Base-by-base conservation (phyloP, 2,329 filamentous ascomycete species). In the Endoconidiophora polonica region DNA sequence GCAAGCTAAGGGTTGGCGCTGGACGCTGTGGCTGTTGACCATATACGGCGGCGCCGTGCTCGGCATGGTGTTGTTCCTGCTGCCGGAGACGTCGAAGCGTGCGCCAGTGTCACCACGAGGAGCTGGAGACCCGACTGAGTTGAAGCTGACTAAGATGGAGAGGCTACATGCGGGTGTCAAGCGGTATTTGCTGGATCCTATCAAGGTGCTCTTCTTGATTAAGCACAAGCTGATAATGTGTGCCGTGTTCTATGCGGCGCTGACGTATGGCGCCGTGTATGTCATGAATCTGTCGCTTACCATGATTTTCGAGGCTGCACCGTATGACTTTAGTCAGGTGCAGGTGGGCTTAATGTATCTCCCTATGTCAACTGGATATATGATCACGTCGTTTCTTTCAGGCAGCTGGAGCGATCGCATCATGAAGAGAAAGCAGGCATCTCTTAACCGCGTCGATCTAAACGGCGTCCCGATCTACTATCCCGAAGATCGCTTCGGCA, bases 401-500 rank as follows among this genome's bases (percentile, higher is more conserved):
- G 86, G 85, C 0, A 70, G 69, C 40, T 91, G 85, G 86, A 81
- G 84, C 57, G 86, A 93, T 61, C 65, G 64, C 16, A 90, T 91
- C 63, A 91, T 91, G 86, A 70, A 75, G 29, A 74, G 82, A 18
- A 81, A 86, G 62, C 86, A 86, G 0, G 67, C 66, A n/a, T 79
- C 72, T 55, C 83, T 81, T 0, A 76, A 76, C 10, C 70, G 83
- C 22, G 82, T 80, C 57, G 82, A 86, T 56, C 72, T 71, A 36
- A 63, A 74, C 37, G 84, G 83, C 12, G 73, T 72, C 52, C 67
- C 86, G 18, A 66, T 85, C 7, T 82, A 77, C 58, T 68, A 77
- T 2, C 86, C 86, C 0, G 86, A 91, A 63, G 86, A 93, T 61
- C 74, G 86, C 10, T 84, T 91, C 76, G 71, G 79, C 41, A 82